phyloP scores from a whole-genome alignment of 139 green algal species.

The Chlamydomonas urium region DNA sequence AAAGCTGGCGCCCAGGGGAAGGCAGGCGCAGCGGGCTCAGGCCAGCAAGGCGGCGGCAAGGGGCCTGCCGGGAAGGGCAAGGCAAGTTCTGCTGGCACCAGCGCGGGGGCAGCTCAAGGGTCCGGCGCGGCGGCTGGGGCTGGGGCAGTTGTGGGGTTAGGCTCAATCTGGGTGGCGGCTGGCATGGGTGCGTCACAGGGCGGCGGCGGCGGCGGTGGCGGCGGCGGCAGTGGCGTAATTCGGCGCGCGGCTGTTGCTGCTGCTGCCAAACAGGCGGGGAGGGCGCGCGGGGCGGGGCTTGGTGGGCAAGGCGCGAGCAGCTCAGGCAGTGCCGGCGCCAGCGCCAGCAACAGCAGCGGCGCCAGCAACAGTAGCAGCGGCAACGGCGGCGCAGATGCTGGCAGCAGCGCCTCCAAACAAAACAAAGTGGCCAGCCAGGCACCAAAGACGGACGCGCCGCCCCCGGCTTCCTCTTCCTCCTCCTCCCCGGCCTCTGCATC shows the following conservation, averaged over 20 bases:
- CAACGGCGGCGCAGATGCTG: too few relatives aligned
- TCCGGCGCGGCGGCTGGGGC: neutral
- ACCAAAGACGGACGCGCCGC: too few relatives aligned
- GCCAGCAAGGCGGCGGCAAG: neutral
- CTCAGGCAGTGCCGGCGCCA: slow-evolving; percentile 3
- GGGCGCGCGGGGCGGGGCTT: too few relatives aligned
- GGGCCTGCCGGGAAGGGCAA: neutral
- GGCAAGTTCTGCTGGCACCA: neutral
- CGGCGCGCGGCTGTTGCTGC: neutral
- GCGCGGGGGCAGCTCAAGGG: neutral
- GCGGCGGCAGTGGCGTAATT: slow-evolving; percentile 4
- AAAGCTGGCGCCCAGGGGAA: too few relatives aligned
- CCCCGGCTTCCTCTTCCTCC: too few relatives aligned
- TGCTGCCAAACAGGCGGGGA: too few relatives aligned
- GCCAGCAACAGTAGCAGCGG: neutral
- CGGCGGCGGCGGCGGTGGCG: neutral
- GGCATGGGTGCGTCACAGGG: neutral
- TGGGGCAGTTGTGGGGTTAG: neutral
- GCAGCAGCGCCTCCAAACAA: too few relatives aligned
- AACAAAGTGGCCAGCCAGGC: too few relatives aligned
- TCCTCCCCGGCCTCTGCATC: too few relatives aligned
- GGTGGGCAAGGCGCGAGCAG: slow-evolving; percentile 1
- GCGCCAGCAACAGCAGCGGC: slow-evolving; percentile 15
- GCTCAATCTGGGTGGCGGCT: neutral
- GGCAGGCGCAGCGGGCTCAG: neutral